Base-by-base conservation (phyloP, 1,284 basidiomycete species). In the Cutaneotrichosporon sp. region DNA sequence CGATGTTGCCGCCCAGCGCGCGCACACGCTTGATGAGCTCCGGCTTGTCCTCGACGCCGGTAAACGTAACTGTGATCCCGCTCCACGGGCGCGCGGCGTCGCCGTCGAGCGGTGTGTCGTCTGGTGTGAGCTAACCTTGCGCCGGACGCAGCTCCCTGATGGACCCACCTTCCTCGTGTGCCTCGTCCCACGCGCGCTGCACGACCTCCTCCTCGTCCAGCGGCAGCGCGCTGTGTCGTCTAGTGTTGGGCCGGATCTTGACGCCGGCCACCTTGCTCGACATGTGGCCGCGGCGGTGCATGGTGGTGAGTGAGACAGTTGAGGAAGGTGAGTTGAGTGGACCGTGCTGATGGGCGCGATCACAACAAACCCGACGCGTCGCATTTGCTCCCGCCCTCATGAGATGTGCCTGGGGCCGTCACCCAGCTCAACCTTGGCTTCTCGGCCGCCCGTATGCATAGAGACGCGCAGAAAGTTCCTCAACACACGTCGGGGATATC, bases 181-280 rank as follows among this genome's bases (percentile, higher is more conserved):
- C 65, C 25, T 69, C 68, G 8, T 60, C 66, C 60, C 65, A 53
- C 8, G 69, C 71, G 22, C 63, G 46, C 22, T 62, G 27, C 20
- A 69, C 54, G 31, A 75, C 62, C 64, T 71, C 38, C 38, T 42
- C 72, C 50, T 58, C 62, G 53, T 74, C 72, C 25, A 27, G 18
- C 16, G 62, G 56, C 29, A 46, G 36, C 27, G 49, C 53, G 10
- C 34, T 33, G 24, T 53, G 49, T 1, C 43, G 58, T 42, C 20
- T 66, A 47, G 58, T 56, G 33, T 58, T 56, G 1, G 77, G 77
- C 2, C 77, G 73, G 14, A 78, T 64, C 62, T 77, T 79, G 62
- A 78, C 77, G 60, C 76, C 74, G 4, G 75, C 72, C 3, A 79
- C 65, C 62, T 77, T 78, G 60, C 57, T 63, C 2, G 74, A 77